Evolutionary conservation across 2,329 filamentous ascomycete genomes (phyloP).

Genomic region (Zymoseptoria pseudotritici): DNA sequence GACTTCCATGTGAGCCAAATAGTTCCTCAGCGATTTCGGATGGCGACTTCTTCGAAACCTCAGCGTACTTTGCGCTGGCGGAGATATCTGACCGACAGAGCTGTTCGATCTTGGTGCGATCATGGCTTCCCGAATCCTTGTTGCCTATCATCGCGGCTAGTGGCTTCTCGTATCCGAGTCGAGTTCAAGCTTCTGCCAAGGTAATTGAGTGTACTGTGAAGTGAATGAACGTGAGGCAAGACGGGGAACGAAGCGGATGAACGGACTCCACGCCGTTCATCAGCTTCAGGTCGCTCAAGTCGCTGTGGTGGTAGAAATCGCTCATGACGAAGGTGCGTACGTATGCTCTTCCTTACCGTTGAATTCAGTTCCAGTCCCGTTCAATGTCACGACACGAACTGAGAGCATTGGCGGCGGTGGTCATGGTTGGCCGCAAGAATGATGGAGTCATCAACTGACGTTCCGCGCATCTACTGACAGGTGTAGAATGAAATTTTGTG

Average conservation of each 20-base stretch:
- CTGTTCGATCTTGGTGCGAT: conserved; percentile 15
- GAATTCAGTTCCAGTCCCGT: too few species aligned
- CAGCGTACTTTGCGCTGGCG: conserved; percentile 21
- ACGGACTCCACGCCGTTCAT: neutral
- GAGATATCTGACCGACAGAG: conserved; percentile 18
- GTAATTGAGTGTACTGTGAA: neutral
- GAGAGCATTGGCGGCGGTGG: too few species aligned
- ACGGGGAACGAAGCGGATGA: neutral
- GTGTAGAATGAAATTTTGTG: neutral
- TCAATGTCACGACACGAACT: too few species aligned
- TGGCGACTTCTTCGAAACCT: conserved; percentile 18
- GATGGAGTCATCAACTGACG: too few species aligned
- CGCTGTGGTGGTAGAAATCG: neutral
- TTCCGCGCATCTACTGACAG: too few species aligned
- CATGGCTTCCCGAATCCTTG: conserved; percentile 3
- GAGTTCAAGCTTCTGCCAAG: neutral
- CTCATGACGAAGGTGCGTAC: neutral
- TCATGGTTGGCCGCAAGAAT: too few species aligned
- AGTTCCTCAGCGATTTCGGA: conserved; percentile 21
- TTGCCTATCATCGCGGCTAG: conserved; percentile 2
- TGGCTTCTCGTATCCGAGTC: neutral
- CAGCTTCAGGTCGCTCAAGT: neutral
- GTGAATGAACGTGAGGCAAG: neutral
- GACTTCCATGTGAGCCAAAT: conserved; percentile 18
- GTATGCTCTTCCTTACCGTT: neutral